Conservation (phyloP, 805 yeast species). For the Starmerella etchellsii region DNA sequence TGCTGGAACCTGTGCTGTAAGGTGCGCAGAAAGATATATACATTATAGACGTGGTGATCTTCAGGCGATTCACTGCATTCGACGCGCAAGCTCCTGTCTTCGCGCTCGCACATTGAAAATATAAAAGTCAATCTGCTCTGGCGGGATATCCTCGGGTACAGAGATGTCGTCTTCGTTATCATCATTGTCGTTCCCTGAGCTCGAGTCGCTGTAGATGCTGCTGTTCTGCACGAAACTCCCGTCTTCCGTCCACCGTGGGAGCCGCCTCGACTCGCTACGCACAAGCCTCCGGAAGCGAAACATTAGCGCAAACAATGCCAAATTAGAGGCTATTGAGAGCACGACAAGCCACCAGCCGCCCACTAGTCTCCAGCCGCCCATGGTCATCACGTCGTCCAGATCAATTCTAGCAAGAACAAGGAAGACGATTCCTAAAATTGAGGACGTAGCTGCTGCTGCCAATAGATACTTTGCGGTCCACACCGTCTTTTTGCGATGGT, state of each 20-base stretch:
- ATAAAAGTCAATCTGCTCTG: slow-evolving; percentile 21
- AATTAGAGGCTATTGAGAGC: slow-evolving; percentile 13
- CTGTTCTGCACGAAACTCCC: neutral
- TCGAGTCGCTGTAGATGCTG: slow-evolving; percentile 10
- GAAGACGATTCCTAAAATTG: slow-evolving; percentile 15
- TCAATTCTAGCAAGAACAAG: slow-evolving; percentile 15
- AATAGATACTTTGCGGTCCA: slow-evolving; percentile 9
- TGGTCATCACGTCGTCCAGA: slow-evolving; percentile 12
- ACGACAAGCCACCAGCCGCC: slow-evolving; percentile 19
- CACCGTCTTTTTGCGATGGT: slow-evolving; percentile 20
- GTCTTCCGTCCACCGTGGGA: too few species aligned
- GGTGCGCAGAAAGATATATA: too few species aligned
- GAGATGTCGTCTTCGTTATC: slow-evolving; percentile 17
- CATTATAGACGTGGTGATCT: too few species aligned
- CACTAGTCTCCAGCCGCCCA: slow-evolving; percentile 19
- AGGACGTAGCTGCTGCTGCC: slow-evolving; percentile 19
- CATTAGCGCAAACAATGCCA: slow-evolving; percentile 16
- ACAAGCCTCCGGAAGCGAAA: slow-evolving; percentile 21
- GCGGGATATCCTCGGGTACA: slow-evolving; percentile 18
- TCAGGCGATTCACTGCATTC: too few species aligned
- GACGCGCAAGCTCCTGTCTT: slow-evolving; percentile 14
- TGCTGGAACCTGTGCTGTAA: too few species aligned
- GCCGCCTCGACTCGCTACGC: neutral
- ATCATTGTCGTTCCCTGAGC: slow-evolving; percentile 14
- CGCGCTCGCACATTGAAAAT: slow-evolving; percentile 21